Percentiles rank a stretch among this genome's conserved stretches.
Evolutionary conservation across 1,284 basidiomycete species (phyloP).

Genomic region (Pyrrhoderma lamaoense): DNA sequence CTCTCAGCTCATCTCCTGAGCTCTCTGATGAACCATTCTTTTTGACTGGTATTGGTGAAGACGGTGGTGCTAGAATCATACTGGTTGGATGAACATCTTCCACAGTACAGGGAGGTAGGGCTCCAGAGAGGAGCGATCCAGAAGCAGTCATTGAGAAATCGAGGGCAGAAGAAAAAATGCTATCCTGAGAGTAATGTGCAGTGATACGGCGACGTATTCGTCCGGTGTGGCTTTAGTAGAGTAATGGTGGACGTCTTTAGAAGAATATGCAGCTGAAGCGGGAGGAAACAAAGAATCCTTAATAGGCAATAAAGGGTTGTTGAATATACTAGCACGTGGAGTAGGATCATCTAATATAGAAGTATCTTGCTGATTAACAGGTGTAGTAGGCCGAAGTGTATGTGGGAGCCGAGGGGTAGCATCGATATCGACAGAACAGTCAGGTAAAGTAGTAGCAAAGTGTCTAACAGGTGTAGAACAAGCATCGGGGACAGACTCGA

Average conservation of each 20-base stretch:
- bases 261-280: neutral
- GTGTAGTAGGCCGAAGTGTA: neutral
- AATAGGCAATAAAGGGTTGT: neutral
- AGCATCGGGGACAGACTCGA: slow-evolving; percentile 14
- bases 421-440: slow-evolving; percentile 8
- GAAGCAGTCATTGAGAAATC: slow-evolving; percentile 27
- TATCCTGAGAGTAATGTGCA: slow-evolving; percentile 27
- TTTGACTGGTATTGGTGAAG: slow-evolving; percentile 5
- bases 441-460: neutral
- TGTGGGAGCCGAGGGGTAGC: slow-evolving; percentile 16
- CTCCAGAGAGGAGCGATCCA: slow-evolving; percentile 14
- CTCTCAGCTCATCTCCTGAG: slow-evolving; percentile 25
- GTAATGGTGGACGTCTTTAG: neutral
- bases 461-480: slow-evolving; percentile 16
- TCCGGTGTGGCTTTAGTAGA: neutral
- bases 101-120: neutral
- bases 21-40: slow-evolving; percentile 6
- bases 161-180: slow-evolving; percentile 31
- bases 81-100: slow-evolving; percentile 7
- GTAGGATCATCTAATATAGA: slow-evolving; percentile 10
- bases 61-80: slow-evolving; percentile 4
- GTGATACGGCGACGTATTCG: slow-evolving; percentile 9
- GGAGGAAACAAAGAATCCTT: slow-evolving; percentile 13
- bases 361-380: neutral
- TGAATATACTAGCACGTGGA: slow-evolving; percentile 1